A percentile compares a stretch with the other conserved stretches of the same genome.
Conservation (phyloP, 305 asterid genomes). For the Fraxinus xanthoxyloides region DNA sequence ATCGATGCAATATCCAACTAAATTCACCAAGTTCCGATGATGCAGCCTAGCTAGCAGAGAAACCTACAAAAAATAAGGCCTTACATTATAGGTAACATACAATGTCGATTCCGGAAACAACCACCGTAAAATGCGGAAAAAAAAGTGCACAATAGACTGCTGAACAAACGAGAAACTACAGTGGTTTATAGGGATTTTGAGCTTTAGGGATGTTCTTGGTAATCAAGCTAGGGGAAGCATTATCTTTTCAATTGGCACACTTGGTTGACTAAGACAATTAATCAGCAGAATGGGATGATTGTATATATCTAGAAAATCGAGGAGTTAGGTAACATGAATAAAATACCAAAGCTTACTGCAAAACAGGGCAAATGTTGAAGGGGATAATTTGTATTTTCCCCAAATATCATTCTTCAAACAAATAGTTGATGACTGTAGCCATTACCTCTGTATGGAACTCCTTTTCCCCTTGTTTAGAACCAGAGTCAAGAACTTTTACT, state of each 20-base stretch:
- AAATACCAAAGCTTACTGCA: not conserved
- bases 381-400: not conserved
- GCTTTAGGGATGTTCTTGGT: not conserved
- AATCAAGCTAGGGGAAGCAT: not conserved
- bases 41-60: constrained; percentile 92
- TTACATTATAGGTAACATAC: constrained; percentile 3
- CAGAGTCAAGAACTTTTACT: constrained; percentile 88
- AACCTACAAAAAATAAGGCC: constrained; percentile 55
- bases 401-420: constrained; percentile 5
- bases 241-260: not conserved
- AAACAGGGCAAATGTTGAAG: not conserved
- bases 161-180: no score
- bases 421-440: constrained; percentile 2
- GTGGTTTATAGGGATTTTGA: not conserved
- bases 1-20: constrained; percentile 93
- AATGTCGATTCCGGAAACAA: not conserved
- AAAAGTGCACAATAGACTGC: no score
- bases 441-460: constrained; percentile 95
- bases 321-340: not conserved
- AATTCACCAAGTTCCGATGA: constrained; percentile 92
- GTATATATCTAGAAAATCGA: not conserved
- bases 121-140: not conserved
- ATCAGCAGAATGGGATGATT: not conserved
- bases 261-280: not conserved
- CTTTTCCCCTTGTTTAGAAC: constrained; percentile 95